These are phyloP conservation scores for Globisporangium paroecandrum DNA, from an alignment of 352 stramenopile genomes.

Conservation along the genomic window DNA sequence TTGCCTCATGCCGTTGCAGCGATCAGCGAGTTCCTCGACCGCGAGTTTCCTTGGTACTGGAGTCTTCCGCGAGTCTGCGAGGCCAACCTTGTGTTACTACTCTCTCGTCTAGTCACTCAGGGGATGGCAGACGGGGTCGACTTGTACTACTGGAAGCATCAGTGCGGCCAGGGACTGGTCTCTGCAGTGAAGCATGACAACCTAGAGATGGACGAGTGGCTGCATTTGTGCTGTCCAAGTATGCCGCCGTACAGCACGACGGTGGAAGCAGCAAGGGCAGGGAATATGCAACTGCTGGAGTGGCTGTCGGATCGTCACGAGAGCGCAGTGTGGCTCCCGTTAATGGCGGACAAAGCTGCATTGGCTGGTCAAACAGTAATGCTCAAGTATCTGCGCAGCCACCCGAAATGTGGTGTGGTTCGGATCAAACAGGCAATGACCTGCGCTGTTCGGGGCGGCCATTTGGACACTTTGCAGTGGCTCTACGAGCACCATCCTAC, in stretches of 20 bases:
- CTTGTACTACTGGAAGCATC: background rate
- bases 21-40: background rate
- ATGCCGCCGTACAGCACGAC: background rate
- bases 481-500: background rate
- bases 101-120: background rate
- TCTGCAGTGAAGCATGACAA: background rate
- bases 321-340: no score
- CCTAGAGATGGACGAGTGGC: background rate
- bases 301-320: background rate
- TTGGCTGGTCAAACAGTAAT: no score
- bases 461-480: background rate
- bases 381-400: no score
- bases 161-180: background rate
- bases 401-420: no score
- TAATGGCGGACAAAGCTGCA: no score
- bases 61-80: background rate
- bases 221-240: background rate
- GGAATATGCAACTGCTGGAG: background rate
- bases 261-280: background rate
- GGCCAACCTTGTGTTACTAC: background rate
- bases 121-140: background rate
- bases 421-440: background rate
- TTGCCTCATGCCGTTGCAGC: background rate
- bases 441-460: background rate
- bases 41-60: background rate